Base-by-base conservation (phyloP, 805 yeast species). In the Nakazawaea wickerhamii region DNA sequence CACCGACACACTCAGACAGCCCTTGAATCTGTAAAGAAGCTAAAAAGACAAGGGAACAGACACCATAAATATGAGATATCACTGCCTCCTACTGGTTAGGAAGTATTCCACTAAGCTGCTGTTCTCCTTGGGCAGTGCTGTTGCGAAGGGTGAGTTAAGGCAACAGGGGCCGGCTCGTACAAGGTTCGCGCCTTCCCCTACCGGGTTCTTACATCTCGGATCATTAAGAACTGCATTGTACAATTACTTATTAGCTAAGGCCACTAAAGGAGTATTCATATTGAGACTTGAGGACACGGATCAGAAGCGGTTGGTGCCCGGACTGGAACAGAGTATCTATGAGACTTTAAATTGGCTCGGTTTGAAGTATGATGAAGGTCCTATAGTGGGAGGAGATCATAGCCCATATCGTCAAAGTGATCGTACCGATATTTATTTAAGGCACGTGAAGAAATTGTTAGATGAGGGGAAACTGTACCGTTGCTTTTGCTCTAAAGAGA, bases 181-280 rank as follows among this genome's bases (percentile, higher is more conserved):
- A 1, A 65, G 99, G 49, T 93, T 93, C 62, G 99, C 99, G 0
- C 99, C 99, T 0, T 89, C 97, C 2, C 99, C 99, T 1, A 93
- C 99, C 0, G 99, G 99, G 0, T 77, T 77, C 48, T 68, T 93
- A n/a, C 99, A 93, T 58, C 59, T 93, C 46, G 99, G 99, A 0
- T 90, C 97, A 0, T 58, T 93, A 36, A 67, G 99, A 58, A 93
- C 99, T 0, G 98, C 98, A 0, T 61, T 93, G 15, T 93, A 88
- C 63, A 93, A 93, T 60, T 93, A 81, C 54, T 60, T 93, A 14
- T 63, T 86, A 13, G 98, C 99, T 0, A 77, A 69, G 52, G 70
- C 75, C 41, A 87, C 96, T 0, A 75, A 77, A 0, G 99, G 99
- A 0, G 74, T 77, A 52, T 93, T 93, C 54, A 47, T 93, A 3